phyloP scores from a whole-genome alignment of 106 monocot species.

The Dactylorhiza incarnata region DNA sequence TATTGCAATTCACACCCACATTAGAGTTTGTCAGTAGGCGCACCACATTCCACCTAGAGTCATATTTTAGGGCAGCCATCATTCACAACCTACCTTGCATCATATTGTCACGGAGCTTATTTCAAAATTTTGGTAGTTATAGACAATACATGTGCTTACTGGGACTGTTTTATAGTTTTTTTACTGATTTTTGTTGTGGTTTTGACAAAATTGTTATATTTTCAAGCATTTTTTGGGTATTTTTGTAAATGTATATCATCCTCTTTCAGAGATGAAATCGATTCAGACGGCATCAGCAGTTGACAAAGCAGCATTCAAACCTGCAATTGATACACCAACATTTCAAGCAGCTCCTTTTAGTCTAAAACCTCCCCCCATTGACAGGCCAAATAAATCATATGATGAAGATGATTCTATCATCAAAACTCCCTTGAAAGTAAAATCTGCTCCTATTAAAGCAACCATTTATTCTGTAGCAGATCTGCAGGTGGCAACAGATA shows the following conservation, averaged over 20 bases:
- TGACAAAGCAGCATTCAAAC: slow-evolving; percentile 12
- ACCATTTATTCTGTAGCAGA: slow-evolving; percentile 58
- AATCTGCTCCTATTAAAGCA: slow-evolving; percentile 20
- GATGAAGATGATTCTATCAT: slow-evolving; percentile 40
- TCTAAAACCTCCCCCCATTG: slow-evolving; percentile 49
- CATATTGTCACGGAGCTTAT: not conserved
- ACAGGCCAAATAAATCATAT: slow-evolving; percentile 30
- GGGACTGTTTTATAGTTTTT: not conserved
- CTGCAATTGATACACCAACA: slow-evolving; percentile 8
- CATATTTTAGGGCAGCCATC: no score
- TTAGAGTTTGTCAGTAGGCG: no score
- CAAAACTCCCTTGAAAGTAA: slow-evolving; percentile 18
- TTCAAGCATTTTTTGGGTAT: not conserved
- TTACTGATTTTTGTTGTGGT: not conserved
- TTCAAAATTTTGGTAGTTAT: not conserved
- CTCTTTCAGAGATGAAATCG: slow-evolving; percentile 38
- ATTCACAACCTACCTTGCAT: not conserved
- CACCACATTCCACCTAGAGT: no score
- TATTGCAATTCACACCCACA: no score
- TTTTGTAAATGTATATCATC: not conserved
- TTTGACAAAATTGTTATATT: not conserved
- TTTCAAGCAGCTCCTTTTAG: slow-evolving; percentile 30
- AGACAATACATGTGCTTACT: not conserved
- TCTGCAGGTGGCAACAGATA: slow-evolving; percentile 58
- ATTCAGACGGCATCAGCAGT: slow-evolving; percentile 20